Percentiles rank a stretch among this genome's conserved stretches.
phyloP scores from a whole-genome alignment of 2,329 filamentous ascomycete species.

The Epichloe sibirici region DNA sequence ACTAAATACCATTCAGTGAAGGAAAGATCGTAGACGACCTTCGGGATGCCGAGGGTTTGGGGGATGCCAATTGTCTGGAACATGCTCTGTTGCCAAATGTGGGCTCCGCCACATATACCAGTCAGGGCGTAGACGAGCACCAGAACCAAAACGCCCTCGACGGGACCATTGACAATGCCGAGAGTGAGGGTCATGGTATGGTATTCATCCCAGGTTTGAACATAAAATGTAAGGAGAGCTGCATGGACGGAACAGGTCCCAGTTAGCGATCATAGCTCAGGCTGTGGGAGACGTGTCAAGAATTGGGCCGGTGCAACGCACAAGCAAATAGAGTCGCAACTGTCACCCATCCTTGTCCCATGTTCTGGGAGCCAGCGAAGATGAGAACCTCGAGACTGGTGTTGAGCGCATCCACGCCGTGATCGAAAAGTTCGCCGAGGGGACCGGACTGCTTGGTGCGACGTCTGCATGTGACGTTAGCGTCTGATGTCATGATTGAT shows the following conservation, averaged over 20 bases:
- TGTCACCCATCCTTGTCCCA: conserved; percentile 86
- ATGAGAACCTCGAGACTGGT: conserved; percentile 87
- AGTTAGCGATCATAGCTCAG: neutral
- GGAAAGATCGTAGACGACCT: conserved; percentile 61
- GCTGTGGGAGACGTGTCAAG: neutral
- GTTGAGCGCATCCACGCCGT: conserved; percentile 93
- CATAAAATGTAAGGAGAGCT: conserved; percentile 91
- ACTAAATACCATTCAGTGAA: conserved; percentile 92
- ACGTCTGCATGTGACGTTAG: conserved; percentile 37
- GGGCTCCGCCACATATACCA: conserved; percentile 72
- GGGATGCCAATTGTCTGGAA: conserved; percentile 59
- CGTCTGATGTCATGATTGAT: neutral
- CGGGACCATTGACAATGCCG: conserved; percentile 83
- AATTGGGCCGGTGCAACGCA: conserved; percentile 26
- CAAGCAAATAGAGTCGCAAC: conserved; percentile 73
- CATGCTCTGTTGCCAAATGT: conserved; percentile 86
- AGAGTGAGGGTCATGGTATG: conserved; percentile 93
- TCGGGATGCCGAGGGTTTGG: conserved; percentile 50
- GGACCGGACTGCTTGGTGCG: conserved; percentile 88
- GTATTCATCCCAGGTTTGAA: conserved; percentile 99
- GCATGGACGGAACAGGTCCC: conserved; percentile 4
- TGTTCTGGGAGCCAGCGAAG: conserved; percentile 84
- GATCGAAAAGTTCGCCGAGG: conserved; percentile 91
- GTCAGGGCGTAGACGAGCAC: conserved; percentile 74
- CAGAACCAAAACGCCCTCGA: conserved; percentile 84